These are phyloP conservation scores for Grosmannia penicillata DNA, from an alignment of 2,329 filamentous ascomycete genomes.

Conservation along the genomic window DNA sequence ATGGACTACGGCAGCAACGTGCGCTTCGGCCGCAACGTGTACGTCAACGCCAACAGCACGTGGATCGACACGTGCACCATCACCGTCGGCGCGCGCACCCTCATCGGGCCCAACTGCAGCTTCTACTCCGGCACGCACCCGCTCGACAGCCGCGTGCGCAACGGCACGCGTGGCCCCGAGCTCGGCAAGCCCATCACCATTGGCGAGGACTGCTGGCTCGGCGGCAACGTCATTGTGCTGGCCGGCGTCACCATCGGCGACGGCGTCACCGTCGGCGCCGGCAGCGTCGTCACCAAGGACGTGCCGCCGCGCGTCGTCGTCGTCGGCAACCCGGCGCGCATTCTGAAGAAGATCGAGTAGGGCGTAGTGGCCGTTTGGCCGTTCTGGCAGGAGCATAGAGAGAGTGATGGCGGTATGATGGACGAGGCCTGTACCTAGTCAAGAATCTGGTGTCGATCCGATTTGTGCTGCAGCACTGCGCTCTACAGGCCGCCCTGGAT, in stretches of 20 bases:
- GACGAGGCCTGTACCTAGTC: not conserved
- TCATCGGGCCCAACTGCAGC: conserved; percentile 65
- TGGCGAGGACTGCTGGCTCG: conserved; percentile 71
- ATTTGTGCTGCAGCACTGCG: too few species aligned
- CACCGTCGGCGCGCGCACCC: conserved; percentile 58
- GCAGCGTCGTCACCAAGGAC: conserved; percentile 69
- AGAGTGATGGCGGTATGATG: too few species aligned
- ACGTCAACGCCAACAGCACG: conserved; percentile 58
- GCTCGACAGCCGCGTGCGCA: conserved; percentile 56
- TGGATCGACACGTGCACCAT: conserved; percentile 67
- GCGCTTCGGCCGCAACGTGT: conserved; percentile 53
- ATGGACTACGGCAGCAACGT: conserved; percentile 71
- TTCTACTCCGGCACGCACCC: conserved; percentile 68
- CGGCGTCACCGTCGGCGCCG: conserved; percentile 62
- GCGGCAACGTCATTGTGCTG: conserved; percentile 54
- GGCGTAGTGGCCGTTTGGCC: not conserved
- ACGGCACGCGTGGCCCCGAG: conserved; percentile 65
- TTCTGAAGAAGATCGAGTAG: conserved; percentile 29
- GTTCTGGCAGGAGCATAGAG: too few species aligned
- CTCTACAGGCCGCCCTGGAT: conserved; percentile 82
- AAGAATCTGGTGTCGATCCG: too few species aligned
- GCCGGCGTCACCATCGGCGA: conserved; percentile 66
- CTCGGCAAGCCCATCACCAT: conserved; percentile 57
- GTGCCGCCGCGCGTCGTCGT: conserved; percentile 49
- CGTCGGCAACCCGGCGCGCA: conserved; percentile 51